Percentiles rank a stretch among this genome's conserved stretches.
Evolutionary conservation across 495 filamentous ascomycete genomes (phyloP).

Genomic region (Penicillium samsonianum): DNA sequence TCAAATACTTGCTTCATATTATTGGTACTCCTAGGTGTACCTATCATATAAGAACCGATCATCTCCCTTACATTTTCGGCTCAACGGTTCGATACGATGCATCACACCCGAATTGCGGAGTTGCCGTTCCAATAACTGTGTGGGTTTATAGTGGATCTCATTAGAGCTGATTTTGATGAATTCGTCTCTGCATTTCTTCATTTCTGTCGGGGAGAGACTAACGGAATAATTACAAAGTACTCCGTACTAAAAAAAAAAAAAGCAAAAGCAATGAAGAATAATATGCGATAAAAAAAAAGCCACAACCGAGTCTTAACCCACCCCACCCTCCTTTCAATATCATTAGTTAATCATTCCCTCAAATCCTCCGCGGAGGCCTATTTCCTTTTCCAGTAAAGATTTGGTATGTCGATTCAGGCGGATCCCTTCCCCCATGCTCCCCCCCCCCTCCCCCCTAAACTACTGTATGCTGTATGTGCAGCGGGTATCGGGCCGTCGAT

Average conservation of each 20-base stretch:
- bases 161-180: background rate
- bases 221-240: too few relatives aligned
- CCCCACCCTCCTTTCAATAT: background rate
- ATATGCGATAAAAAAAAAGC: slow-evolving; percentile 1
- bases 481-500: slow-evolving; percentile 41
- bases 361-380: background rate
- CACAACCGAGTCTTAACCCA: background rate
- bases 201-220: too few relatives aligned
- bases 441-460: slow-evolving; percentile 11
- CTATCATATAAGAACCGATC: slow-evolving; percentile 5
- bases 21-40: background rate
- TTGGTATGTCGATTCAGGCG: slow-evolving; percentile 10
- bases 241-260: too few relatives aligned
- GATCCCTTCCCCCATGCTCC: slow-evolving; percentile 11
- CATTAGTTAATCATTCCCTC: background rate
- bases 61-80: slow-evolving; percentile 5
- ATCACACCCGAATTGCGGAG: slow-evolving; percentile 15
- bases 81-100: slow-evolving; percentile 8
- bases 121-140: slow-evolving; percentile 1
- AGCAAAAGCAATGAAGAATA: background rate
- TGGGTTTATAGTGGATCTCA: slow-evolving; percentile 1
- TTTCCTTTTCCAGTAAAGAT: background rate
- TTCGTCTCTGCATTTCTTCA: background rate
- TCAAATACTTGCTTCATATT: background rate
- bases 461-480: slow-evolving; percentile 35